phyloP scores from a whole-genome alignment of 192 early-diverging fungal species.

The Podila horticola region DNA sequence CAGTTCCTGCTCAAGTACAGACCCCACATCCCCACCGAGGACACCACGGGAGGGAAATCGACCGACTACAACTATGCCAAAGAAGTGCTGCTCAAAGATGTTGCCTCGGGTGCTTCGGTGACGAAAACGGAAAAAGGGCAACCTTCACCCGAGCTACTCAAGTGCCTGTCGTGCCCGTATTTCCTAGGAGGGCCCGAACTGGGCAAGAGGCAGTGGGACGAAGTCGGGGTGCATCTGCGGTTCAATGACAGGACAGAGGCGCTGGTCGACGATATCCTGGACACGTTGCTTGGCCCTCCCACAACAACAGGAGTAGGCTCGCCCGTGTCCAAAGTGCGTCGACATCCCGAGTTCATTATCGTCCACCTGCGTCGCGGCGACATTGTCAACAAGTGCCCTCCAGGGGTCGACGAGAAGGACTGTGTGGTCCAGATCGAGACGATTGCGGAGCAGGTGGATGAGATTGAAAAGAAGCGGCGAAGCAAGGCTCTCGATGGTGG shows the following conservation, averaged over 20 bases:
- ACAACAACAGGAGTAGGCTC: no score
- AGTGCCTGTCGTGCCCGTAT: slow-evolving; percentile 36
- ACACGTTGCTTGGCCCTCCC: slow-evolving; percentile 18
- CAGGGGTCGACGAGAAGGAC: slow-evolving; percentile 21
- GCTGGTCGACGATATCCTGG: slow-evolving; percentile 40
- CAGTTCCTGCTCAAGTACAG: slow-evolving; percentile 43
- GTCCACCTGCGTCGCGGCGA: slow-evolving; percentile 40
- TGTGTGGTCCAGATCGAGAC: slow-evolving; percentile 46
- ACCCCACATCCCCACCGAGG: neutral
- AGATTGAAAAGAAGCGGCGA: slow-evolving; percentile 25
- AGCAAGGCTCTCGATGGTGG: neutral
- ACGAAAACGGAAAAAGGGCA: neutral
- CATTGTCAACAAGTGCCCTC: slow-evolving; percentile 28
- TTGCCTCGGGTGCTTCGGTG: no score
- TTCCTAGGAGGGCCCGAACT: slow-evolving; percentile 14
- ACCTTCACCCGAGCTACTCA: slow-evolving; percentile 21
- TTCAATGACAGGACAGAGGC: slow-evolving; percentile 38
- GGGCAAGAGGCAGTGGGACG: slow-evolving; percentile 9
- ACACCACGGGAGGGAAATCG: slow-evolving; percentile 17
- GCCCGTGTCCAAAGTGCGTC: slow-evolving; percentile 5
- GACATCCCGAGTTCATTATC: slow-evolving; percentile 46
- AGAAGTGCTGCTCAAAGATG: slow-evolving; percentile 35
- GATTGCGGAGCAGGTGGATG: slow-evolving; percentile 37
- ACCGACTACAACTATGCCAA: slow-evolving; percentile 25
- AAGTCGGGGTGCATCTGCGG: slow-evolving; percentile 29